A percentile compares a stretch with the other conserved stretches of the same genome.
phyloP scores from a whole-genome alignment of 805 yeast genomes.

The Sugiyamaella marilandica region DNA sequence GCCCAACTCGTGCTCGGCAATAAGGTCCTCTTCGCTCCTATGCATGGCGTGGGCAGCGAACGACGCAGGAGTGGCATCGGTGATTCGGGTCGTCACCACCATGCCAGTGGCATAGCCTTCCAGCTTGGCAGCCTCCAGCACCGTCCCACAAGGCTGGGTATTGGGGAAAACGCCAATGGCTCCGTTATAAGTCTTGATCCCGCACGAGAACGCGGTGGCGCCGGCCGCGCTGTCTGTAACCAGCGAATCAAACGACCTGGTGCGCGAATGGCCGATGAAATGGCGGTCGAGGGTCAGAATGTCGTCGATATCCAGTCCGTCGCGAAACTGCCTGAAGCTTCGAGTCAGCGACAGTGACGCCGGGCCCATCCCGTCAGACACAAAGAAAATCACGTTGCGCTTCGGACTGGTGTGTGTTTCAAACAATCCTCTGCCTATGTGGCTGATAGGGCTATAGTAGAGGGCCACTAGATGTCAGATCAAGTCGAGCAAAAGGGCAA shows the following conservation, averaged over 20 bases:
- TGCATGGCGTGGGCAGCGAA: constrained; percentile 75
- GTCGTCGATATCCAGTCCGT: constrained; percentile 50
- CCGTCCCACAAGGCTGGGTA: constrained; percentile 75
- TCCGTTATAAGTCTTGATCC: constrained; percentile 76
- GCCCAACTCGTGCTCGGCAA: constrained; percentile 86
- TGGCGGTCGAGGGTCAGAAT: constrained; percentile 59
- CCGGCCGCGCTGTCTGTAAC: constrained; percentile 97
- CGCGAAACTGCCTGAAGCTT: constrained; percentile 61
- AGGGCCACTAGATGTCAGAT: constrained; percentile 6
- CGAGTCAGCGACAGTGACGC: constrained; percentile 78
- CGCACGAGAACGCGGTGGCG: constrained; percentile 90
- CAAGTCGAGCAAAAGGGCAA: background rate
- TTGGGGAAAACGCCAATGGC: constrained; percentile 81
- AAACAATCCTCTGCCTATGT: constrained; percentile 1
- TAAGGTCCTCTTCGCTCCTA: constrained; percentile 74
- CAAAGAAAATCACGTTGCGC: constrained; percentile 79
- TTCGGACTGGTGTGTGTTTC: constrained; percentile 32
- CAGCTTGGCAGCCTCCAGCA: constrained; percentile 80
- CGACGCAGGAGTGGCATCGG: constrained; percentile 95
- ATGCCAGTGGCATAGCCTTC: constrained; percentile 80
- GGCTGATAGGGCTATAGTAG: constrained; percentile 6
- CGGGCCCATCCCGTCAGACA: constrained; percentile 95
- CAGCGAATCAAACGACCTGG: constrained; percentile 69
- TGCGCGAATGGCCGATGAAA: constrained; percentile 78
- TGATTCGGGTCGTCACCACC: constrained; percentile 86